A percentile compares a stretch with the other conserved stretches of the same genome.
Evolutionary conservation across 345 rosid genomes (phyloP).

Genomic region (Carallia brachiata): DNA sequence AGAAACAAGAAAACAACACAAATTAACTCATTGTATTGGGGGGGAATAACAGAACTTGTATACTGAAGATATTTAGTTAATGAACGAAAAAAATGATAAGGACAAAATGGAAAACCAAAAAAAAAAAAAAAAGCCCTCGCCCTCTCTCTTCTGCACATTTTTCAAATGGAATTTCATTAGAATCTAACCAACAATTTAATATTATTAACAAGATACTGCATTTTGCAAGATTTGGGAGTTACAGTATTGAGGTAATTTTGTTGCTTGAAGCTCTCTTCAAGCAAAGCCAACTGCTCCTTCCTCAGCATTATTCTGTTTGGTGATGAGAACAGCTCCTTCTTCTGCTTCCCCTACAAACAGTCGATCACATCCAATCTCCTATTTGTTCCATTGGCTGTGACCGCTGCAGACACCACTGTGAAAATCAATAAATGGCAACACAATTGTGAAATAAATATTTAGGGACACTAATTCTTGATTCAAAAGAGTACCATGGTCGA

Average conservation of each 20-base stretch:
- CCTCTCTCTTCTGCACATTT: slow-evolving; percentile 63
- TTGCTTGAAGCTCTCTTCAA: slow-evolving; percentile 89
- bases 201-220: no score
- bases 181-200: no score
- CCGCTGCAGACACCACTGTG: slow-evolving; percentile 39
- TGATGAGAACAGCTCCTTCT: slow-evolving; percentile 55
- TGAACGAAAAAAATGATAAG: background rate
- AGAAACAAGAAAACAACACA: background rate
- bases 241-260: slow-evolving; percentile 84
- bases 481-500: no score
- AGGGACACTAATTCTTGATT: no score
- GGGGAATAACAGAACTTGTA: background rate
- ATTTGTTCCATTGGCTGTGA: slow-evolving; percentile 20
- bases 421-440: background rate
- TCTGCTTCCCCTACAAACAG: slow-evolving; percentile 46
- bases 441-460: no score
- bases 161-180: no score
- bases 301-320: slow-evolving; percentile 60
- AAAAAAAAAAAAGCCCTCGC: slow-evolving; percentile 70
- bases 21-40: background rate
- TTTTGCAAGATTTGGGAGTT: slow-evolving; percentile 15
- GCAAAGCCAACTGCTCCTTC: slow-evolving; percentile 86
- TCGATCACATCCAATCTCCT: slow-evolving; percentile 46
- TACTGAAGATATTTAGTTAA: background rate
- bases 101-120: background rate